A percentile compares a stretch with the other conserved stretches of the same genome.
These are phyloP conservation scores for Lachnellula subtilissima DNA, from an alignment of 2,329 filamentous ascomycete species.

Conservation along the genomic window DNA sequence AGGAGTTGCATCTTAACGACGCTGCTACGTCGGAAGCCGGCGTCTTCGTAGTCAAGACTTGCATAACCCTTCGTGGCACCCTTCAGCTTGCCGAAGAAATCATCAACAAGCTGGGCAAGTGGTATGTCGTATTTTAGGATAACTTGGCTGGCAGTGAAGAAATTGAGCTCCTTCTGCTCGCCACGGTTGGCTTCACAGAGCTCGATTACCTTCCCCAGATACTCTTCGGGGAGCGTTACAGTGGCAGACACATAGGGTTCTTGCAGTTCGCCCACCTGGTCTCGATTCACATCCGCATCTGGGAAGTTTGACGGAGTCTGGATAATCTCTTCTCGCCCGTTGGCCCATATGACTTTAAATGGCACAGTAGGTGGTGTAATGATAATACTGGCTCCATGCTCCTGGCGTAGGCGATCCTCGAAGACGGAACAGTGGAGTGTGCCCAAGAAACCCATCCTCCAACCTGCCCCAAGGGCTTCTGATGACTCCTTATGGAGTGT, in stretches of 20 bases:
- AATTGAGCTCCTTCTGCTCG: conserved; percentile 79
- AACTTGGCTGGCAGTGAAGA: conserved; percentile 88
- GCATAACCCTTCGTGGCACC: conserved; percentile 92
- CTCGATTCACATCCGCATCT: conserved; percentile 52
- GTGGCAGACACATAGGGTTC: conserved; percentile 78
- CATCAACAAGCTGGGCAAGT: conserved; percentile 84
- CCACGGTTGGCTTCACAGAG: conserved; percentile 88
- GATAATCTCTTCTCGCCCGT: conserved; percentile 74
- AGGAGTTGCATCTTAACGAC: conserved; percentile 88
- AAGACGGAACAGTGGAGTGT: conserved; percentile 99
- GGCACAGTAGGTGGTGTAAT: conserved; percentile 95
- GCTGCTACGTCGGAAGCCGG: conserved; percentile 74
- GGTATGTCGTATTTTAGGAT: conserved; percentile 92
- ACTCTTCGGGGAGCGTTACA: conserved; percentile 88
- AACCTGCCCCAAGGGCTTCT: conserved; percentile 87
- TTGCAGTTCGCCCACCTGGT: conserved; percentile 54
- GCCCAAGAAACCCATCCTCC: conserved; percentile 91
- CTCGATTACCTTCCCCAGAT: conserved; percentile 90
- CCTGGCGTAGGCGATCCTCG: conserved; percentile 87
- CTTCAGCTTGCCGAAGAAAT: conserved; percentile 96
- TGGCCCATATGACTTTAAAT: conserved; percentile 74
- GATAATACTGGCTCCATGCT: conserved; percentile 92
- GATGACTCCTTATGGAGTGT: conserved; percentile 92
- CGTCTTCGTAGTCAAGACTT: conserved; percentile 93
- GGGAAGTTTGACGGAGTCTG: conserved; percentile 88